Evolutionary conservation across 148 eudicot species (phyloP).

Genomic region (Rhododendron molle): DNA sequence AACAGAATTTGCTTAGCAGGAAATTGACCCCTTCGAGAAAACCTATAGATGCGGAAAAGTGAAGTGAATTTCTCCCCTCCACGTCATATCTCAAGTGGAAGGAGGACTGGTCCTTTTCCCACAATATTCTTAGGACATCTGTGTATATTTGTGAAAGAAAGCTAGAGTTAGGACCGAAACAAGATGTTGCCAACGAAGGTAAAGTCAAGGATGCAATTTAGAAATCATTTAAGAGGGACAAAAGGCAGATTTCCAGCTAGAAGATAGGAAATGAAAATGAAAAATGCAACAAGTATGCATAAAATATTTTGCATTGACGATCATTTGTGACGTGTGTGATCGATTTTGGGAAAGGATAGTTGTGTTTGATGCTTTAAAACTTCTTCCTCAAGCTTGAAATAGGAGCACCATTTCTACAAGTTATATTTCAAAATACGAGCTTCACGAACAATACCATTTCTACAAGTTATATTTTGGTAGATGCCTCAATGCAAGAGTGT

Average conservation of each 20-base stretch:
- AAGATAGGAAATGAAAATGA: not conserved
- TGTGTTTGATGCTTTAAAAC: not conserved
- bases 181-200: too few relatives aligned
- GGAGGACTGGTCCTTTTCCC: slow-evolving; percentile 16
- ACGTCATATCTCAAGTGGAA: slow-evolving; percentile 9
- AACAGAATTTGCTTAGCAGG: too few relatives aligned
- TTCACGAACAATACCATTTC: not conserved
- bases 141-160: not conserved
- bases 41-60: slow-evolving; percentile 14
- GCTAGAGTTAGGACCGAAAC: not conserved
- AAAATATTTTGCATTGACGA: not conserved
- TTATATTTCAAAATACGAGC: not conserved
- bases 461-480: not conserved
- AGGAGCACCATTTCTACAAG: not conserved
- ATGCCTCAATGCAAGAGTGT: too few relatives aligned
- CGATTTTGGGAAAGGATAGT: not conserved
- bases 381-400: not conserved
- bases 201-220: too few relatives aligned
- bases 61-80: slow-evolving; percentile 23
- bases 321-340: not conserved
- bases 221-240: not conserved
- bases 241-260: not conserved
- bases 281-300: not conserved
- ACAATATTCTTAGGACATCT: slow-evolving; percentile 19
- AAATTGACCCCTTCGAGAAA: slow-evolving; percentile 15